phyloP scores from a whole-genome alignment of 768 basidiomycete species.

The Russula sp. region DNA sequence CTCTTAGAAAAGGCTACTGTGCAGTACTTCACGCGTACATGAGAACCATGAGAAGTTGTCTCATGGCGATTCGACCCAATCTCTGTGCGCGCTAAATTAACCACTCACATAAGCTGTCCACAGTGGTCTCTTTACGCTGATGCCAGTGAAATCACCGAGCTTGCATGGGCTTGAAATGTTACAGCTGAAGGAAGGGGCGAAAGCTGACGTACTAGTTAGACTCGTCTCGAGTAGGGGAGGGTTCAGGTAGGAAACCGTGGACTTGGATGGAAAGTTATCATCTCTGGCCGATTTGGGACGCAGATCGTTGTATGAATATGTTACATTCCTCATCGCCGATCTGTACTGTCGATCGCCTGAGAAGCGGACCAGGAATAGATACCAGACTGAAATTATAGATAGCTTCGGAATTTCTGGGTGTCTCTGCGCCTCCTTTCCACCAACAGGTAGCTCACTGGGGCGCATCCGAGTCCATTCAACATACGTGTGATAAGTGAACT shows the following conservation, averaged over 20 bases:
- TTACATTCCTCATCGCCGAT: neutral
- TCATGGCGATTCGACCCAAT: neutral
- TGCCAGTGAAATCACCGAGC: too few species aligned
- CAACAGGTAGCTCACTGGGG: neutral
- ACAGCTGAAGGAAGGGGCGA: too few species aligned
- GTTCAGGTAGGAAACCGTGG: neutral
- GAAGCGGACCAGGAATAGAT: neutral
- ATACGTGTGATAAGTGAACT: neutral
- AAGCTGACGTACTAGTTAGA: too few species aligned
- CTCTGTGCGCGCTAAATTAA: neutral
- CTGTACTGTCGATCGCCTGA: neutral
- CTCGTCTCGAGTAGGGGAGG: too few species aligned
- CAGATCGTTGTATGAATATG: too few species aligned
- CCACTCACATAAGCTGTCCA: neutral
- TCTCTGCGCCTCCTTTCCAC: conserved; percentile 3
- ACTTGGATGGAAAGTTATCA: neutral
- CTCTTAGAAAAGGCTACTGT: too few species aligned
- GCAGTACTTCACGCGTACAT: too few species aligned
- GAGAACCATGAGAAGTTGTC: neutral
- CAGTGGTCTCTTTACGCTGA: too few species aligned
- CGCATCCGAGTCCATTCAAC: neutral
- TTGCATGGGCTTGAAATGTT: too few species aligned
- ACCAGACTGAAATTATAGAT: neutral
- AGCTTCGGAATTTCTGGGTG: neutral
- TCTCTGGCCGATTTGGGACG: neutral